phyloP scores from a whole-genome alignment of 257 asterid genomes.

The Solanum sitiens region DNA sequence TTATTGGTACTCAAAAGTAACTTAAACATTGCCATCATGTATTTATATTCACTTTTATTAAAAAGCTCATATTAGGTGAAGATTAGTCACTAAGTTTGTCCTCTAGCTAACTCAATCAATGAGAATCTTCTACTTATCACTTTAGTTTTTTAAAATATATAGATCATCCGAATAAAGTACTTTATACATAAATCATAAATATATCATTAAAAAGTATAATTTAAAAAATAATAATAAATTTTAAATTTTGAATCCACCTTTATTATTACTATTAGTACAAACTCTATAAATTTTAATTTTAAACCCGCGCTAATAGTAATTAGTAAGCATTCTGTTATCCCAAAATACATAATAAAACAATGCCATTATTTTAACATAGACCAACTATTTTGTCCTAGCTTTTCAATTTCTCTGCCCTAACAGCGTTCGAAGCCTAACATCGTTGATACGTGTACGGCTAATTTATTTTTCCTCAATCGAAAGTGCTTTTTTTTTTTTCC shows the following conservation, averaged over 20 bases:
- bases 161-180: neutral
- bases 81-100: neutral
- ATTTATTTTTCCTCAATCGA: neutral
- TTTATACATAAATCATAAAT: neutral
- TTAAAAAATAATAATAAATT: neutral
- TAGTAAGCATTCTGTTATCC: neutral
- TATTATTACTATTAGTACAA: neutral
- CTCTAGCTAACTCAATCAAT: neutral
- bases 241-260: too few relatives aligned
- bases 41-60: neutral
- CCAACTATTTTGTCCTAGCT: too few relatives aligned
- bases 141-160: neutral
- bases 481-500: neutral
- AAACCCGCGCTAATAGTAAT: fast-evolving
- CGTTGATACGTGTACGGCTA: neutral
- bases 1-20: neutral
- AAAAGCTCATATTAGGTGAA: neutral
- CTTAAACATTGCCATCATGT: neutral
- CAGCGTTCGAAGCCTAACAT: too few relatives aligned
- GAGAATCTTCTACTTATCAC: neutral
- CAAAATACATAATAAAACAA: neutral
- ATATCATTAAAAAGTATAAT: neutral
- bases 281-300: neutral
- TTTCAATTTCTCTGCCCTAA: too few relatives aligned
- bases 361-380: neutral